Evolutionary conservation across 202 grass and related monocot species (phyloP), one percentile per base, ranked within the genome.

Genomic region (Schoenoplectus triqueter): DNA sequence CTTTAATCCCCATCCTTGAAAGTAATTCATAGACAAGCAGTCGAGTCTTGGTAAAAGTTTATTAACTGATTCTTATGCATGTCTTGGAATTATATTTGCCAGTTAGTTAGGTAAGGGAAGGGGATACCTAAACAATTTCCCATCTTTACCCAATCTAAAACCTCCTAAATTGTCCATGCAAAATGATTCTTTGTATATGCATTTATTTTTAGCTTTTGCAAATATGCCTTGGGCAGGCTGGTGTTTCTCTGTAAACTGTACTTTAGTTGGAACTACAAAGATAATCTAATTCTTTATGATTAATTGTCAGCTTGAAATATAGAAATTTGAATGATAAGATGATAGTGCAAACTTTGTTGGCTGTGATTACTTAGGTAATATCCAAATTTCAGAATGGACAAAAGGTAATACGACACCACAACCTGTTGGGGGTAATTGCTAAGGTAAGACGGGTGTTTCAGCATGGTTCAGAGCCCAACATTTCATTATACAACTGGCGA

Each of bases 91-190:
- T 60, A 78, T 78, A 60, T 42, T 18, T 44, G 31, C 31, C 31
- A 78, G 17, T 78, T 61, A 61, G 20, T 45, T 7, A 73, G 22
- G 5, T 78, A 61, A 61, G 39, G 13, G 4, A 57, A 15, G 11
- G 22, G 51, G 51, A 14, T 61, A 60, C 60, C 22, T 44, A 21
- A n/a, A 60, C 7, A 60, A 14, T 44, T 61, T 60, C 7, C 39
- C 2, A 59, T 61, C 3, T 45, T 41, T 78, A 3, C 3, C 2
- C 6, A 15, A 77, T 57, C 5, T 2, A 15, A 8, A 77, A 56
- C 5, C 51, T 20, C 51, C 11, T 41, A 57, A 77, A 57, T 77
- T 77, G 20, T 10, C 51, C 21, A 57, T 77, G 73, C 73, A 45
- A 61, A 39, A 78, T 60, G 54, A 10, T 49, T 51, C 45, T 73